phyloP scores from a whole-genome alignment of 1,284 basidiomycete species.

The Irpex sp. region DNA sequence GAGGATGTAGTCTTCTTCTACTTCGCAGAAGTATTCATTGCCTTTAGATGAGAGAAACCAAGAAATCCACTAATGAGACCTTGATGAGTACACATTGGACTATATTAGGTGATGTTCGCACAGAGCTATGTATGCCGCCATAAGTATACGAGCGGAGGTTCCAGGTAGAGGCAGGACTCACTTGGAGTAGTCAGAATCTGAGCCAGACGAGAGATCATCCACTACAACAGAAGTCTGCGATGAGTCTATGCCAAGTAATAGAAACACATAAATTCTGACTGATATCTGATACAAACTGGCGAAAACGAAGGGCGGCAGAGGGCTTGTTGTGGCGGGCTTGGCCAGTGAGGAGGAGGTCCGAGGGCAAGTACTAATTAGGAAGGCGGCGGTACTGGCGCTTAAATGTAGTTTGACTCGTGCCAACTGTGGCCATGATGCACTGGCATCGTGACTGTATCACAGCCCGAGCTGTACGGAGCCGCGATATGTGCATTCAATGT shows the following conservation, averaged over 20 bases:
- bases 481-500: too few relatives aligned
- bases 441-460: neutral
- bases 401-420: neutral
- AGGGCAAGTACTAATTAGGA: neutral
- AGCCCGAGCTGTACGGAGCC: too few relatives aligned
- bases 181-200: constrained; percentile 89
- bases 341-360: neutral
- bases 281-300: neutral
- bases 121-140: constrained; percentile 28
- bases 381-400: neutral
- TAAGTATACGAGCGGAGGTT: constrained; percentile 6
- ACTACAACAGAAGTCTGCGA: constrained; percentile 37
- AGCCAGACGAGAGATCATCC: constrained; percentile 85
- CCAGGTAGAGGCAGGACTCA: constrained; percentile 31
- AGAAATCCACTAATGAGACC: constrained; percentile 77
- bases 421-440: neutral
- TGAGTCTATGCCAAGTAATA: neutral
- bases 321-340: neutral
- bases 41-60: constrained; percentile 98
- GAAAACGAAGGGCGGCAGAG: neutral
- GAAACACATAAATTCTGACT: constrained; percentile 11
- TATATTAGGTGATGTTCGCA: constrained; percentile 17
- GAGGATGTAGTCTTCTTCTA: constrained; percentile 98
- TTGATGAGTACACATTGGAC: neutral
- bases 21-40: constrained; percentile 98